phyloP scores from a whole-genome alignment of 108 stramenopile species.

The Cyclotella choctawhatcheeana region DNA sequence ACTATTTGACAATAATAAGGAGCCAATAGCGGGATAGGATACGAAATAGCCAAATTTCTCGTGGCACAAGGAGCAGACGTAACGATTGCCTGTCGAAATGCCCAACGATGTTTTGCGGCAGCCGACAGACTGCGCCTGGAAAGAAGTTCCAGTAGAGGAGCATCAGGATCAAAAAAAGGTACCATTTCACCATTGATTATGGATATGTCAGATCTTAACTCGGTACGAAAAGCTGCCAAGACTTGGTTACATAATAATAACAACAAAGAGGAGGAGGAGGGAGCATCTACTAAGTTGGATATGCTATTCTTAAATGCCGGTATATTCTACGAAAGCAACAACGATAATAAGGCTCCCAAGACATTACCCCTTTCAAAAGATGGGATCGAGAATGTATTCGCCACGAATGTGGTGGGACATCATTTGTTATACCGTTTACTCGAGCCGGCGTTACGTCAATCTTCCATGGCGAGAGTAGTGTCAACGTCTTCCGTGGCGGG shows the following conservation, averaged over 20 bases:
- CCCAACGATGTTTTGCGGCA: slow-evolving; percentile 46
- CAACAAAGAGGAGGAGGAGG: too few relatives aligned
- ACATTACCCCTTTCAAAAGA: slow-evolving; percentile 36
- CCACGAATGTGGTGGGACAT: slow-evolving; percentile 60
- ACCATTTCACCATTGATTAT: slow-evolving; percentile 37
- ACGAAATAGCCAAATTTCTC: slow-evolving; percentile 40
- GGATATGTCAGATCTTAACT: slow-evolving; percentile 54
- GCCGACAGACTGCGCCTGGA: slow-evolving; percentile 38
- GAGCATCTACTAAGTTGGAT: slow-evolving; percentile 45
- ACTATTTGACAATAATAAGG: background rate
- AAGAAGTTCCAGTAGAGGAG: too few relatives aligned
- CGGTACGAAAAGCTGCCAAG: slow-evolving; percentile 45
- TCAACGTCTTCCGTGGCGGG: slow-evolving; percentile 54
- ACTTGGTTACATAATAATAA: slow-evolving; percentile 23
- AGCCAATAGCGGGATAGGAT: slow-evolving; percentile 66
- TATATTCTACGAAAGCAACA: slow-evolving; percentile 7
- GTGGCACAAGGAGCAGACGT: slow-evolving; percentile 49
- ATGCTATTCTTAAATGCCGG: slow-evolving; percentile 73
- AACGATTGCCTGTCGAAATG: slow-evolving; percentile 56
- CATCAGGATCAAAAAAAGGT: slow-evolving; percentile 26
- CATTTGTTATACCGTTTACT: slow-evolving; percentile 60
- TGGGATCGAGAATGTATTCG: slow-evolving; percentile 60
- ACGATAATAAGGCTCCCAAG: slow-evolving; percentile 23
- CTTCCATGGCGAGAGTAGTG: slow-evolving; percentile 49
- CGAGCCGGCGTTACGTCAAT: slow-evolving; percentile 34